Evolutionary conservation across 148 eudicot species (phyloP), one percentile per base, ranked within the genome.

Genomic region (Arbutus unedo): DNA sequence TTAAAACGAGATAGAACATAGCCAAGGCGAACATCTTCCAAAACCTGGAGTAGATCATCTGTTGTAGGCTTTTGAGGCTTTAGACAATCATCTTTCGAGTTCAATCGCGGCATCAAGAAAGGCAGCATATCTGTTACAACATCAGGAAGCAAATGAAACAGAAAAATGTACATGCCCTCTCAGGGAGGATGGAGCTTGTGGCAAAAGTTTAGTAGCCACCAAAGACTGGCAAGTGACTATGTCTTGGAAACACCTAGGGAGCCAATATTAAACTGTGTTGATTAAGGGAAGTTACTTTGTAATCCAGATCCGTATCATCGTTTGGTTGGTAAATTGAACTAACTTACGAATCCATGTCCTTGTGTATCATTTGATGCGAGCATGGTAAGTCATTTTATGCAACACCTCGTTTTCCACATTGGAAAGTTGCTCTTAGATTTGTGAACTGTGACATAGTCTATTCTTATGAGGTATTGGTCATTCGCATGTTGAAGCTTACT

Each of bases 21-120:
- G 78, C 93, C 93, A 57, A 96, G 93, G 68, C 93, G 91, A 84
- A 96, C 98, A 90, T 92, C 98, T 87, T 96, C 91, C 79, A 96
- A 85, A 54, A 90, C 93, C 76, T 90, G 87, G 44, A 93, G 74
- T 66, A 96, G 81, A 78, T 96, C 97, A 64, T 91, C 91, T 19
- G 90, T 88, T 76, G 95, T 89, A 67, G 98, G 98, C 84, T 91
- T 94, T 74, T 4, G 76, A 72, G 80, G 68, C 60, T 85, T 89
- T 77, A 79, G 85, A 82, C 82, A 81, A 70, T 43, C 86, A 80
- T 70, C 44, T 48, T 51, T 83, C 4, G 84, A 68, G 55, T 81
- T 86, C 68, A 81, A 88, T 50, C 79, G 81, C 47, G 67, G 84
- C 76, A 82, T 80, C 84, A 95, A 87, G 86, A 92, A 95, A 77